phyloP scores from a whole-genome alignment of 192 early-diverging fungal species.

The Umbelopsis isabellina region DNA sequence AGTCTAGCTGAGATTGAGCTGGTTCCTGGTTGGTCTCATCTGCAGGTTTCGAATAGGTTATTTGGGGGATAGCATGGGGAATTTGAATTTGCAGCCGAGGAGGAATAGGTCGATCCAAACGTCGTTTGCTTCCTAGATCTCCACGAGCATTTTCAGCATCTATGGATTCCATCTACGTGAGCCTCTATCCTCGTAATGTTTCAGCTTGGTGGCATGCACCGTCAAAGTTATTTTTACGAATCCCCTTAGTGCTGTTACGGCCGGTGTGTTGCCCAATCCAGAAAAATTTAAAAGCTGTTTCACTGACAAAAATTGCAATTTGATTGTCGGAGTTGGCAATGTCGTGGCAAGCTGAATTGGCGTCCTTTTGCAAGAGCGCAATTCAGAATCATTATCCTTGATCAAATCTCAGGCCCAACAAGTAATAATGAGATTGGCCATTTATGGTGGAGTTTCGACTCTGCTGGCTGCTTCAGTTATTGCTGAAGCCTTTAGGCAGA shows the following conservation, averaged over 20 bases:
- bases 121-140: conserved; percentile 6
- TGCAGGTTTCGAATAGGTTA: conserved; percentile 15
- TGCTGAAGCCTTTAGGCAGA: conserved; percentile 64
- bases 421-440: conserved; percentile 52
- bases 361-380: neutral
- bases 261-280: neutral
- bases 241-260: neutral
- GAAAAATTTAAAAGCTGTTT: neutral
- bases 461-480: conserved; percentile 66
- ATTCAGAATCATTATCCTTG: neutral
- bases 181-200: conserved; percentile 19
- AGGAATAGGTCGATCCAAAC: neutral
- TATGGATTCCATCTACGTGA: conserved; percentile 18
- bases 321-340: neutral
- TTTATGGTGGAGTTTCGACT: conserved; percentile 73
- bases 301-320: conserved; percentile 18
- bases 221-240: neutral
- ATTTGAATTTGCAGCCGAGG: conserved; percentile 17
- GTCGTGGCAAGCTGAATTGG: conserved; percentile 18
- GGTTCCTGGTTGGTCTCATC: conserved; percentile 14
- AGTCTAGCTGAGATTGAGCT: neutral
- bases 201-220: conserved; percentile 6
- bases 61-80: conserved; percentile 18
- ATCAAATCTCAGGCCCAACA: neutral
- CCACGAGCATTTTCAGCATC: conserved; percentile 8